A percentile compares a stretch with the other conserved stretches of the same genome.
These are phyloP conservation scores for Stephanocyclus meneghinianus DNA, from an alignment of 352 stramenopile species.

Conservation along the genomic window DNA sequence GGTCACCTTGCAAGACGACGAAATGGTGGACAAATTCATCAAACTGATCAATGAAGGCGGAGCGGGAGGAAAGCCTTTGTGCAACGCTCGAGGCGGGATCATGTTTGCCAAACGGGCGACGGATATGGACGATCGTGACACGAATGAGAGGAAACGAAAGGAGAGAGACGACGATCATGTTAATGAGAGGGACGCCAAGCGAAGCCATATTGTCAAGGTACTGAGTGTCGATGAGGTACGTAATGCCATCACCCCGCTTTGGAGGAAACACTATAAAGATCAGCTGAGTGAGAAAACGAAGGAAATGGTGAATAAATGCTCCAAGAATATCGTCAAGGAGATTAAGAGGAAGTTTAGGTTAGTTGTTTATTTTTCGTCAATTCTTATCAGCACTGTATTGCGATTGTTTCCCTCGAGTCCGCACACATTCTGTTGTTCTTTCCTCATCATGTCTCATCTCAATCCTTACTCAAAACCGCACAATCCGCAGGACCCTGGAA, in stretches of 20 bases:
- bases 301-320: conserved; percentile 71
- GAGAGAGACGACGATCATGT: neutral
- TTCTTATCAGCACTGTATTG: neutral
- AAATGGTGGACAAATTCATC: conserved; percentile 69
- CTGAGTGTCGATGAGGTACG: conserved; percentile 61
- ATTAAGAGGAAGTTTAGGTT: conserved; percentile 68
- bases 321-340: conserved; percentile 68
- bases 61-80: conserved; percentile 35
- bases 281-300: conserved; percentile 61
- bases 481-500: conserved; percentile 44
- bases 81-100: conserved; percentile 43
- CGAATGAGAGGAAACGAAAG: conserved; percentile 10
- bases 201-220: conserved; percentile 6
- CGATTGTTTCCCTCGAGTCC: neutral
- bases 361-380: conserved; percentile 7
- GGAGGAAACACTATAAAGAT: conserved; percentile 52
- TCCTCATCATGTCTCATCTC: neutral
- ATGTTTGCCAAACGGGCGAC: conserved; percentile 48
- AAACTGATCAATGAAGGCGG: conserved; percentile 57
- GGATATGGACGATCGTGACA: conserved; percentile 36
- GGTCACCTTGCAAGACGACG: conserved; percentile 53
- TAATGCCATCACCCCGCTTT: conserved; percentile 65
- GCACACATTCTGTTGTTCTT: neutral
- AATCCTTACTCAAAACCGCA: neutral
- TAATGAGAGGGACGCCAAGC: conserved; percentile 14